Evolutionary conservation across 1,284 basidiomycete species (phyloP), one percentile per base, ranked within the genome.

Genomic region (Papiliotrema laurentii): DNA sequence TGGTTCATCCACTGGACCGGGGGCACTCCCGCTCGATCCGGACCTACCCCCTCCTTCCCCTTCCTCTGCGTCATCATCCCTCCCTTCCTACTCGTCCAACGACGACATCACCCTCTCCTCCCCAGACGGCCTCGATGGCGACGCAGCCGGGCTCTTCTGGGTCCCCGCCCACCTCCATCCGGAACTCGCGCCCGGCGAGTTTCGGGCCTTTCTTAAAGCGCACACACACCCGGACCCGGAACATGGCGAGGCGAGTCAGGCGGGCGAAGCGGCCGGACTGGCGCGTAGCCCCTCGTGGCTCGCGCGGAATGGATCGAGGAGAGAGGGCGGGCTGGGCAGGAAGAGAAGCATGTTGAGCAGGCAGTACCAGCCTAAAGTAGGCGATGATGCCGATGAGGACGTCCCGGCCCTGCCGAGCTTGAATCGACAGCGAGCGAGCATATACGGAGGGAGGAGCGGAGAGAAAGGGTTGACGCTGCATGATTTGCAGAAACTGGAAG

Each of bases 171-270:
- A 87, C 49, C 78, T 97, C 21, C 94, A 98, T 69, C 96, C 94
- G 19, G 94, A 98, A 76, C 88, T 98, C 66, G 94, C 93, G 1
- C 96, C 96, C 10, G 84, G 85, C 45, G 91, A 97, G 74, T 98
- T 98, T 74, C 84, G 90, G 51, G 85, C 85, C 25, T 97, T 97
- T 67, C 82, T 98, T 60, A 89, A 93, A 71, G 88, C 96, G 61
- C 94, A 97, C 75, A 84, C 93, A 2, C 69, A 69, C 31, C 57
- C 50, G 75, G 83, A 67, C 75, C 80, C 69, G 1, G 61, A 77
- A 26, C 83, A 85, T 63, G 79, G 75, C 27, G 45, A 65, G 53
- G 51, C 36, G 56, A 50, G 60, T 56, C 57, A 62, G 49, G 67
- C 61, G 11, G 59, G 55, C 7, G 63, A 63, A 19, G 54, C 56